Conservation (phyloP, 1,139 yeast species). For the Blastobotrys serpentis region DNA sequence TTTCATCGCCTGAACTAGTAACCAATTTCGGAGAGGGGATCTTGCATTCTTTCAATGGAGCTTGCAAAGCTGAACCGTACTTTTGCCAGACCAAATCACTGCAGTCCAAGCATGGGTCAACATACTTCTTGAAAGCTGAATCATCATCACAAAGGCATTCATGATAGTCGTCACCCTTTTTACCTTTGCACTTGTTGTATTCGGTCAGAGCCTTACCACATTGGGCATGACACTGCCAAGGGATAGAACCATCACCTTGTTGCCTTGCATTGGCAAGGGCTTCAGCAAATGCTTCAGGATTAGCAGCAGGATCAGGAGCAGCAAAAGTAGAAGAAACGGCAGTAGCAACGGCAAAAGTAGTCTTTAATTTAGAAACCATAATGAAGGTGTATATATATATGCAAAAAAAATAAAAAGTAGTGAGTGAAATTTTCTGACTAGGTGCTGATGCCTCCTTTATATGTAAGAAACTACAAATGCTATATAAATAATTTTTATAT, state of each 20-base stretch:
- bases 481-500: too few species aligned
- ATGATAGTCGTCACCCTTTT: slow-evolving; percentile 1
- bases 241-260: slow-evolving; percentile 2
- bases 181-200: slow-evolving; percentile 11
- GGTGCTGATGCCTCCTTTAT: too few species aligned
- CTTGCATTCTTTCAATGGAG: slow-evolving; percentile 4
- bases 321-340: slow-evolving; percentile 23
- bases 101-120: slow-evolving; percentile 11
- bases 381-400: not conserved
- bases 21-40: slow-evolving; percentile 7
- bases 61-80: slow-evolving; percentile 6
- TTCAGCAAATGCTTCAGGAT: slow-evolving; percentile 22
- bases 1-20: slow-evolving; percentile 6
- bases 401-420: not conserved
- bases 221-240: slow-evolving; percentile 18
- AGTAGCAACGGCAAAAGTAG: slow-evolving; percentile 16
- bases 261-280: slow-evolving; percentile 4
- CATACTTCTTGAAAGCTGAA: slow-evolving; percentile 9
- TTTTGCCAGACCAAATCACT: slow-evolving; percentile 10
- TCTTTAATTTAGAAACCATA: slow-evolving; percentile 6
- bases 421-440: too few species aligned
- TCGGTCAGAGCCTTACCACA: slow-evolving; percentile 15
- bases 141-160: slow-evolving; percentile 9
- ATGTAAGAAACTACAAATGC: too few species aligned
- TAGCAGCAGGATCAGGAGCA: slow-evolving; percentile 21